A percentile compares a stretch with the other conserved stretches of the same genome.
Evolutionary conservation across 169 alveolate species (phyloP).

Genomic region (Toxoplasma gondii): DNA sequence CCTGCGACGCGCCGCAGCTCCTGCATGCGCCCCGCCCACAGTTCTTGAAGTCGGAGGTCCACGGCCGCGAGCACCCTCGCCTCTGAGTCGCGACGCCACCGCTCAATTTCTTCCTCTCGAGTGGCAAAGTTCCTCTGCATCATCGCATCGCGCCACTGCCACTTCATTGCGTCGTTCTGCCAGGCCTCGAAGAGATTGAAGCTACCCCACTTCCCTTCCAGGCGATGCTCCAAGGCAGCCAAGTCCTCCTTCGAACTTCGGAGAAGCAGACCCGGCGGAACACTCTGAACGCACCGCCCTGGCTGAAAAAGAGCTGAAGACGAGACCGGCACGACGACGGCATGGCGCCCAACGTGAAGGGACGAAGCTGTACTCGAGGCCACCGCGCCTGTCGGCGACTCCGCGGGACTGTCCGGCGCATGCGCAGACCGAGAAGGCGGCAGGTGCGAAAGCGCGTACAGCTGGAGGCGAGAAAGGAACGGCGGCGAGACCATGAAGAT

Average conservation of each 20-base stretch:
- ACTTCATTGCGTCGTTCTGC: slow-evolving; percentile 62
- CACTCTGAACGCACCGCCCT: slow-evolving; percentile 30
- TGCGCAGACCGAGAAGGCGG: neutral
- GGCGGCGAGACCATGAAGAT: slow-evolving; percentile 37
- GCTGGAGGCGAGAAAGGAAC: slow-evolving; percentile 43
- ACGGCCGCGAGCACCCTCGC: slow-evolving; percentile 42
- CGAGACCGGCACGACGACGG: slow-evolving; percentile 25
- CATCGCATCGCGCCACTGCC: slow-evolving; percentile 69
- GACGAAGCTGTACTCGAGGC: neutral
- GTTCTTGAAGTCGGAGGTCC: slow-evolving; percentile 52
- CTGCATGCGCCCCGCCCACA: slow-evolving; percentile 63
- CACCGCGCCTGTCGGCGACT: neutral
- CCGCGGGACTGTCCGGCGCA: neutral
- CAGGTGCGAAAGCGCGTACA: slow-evolving; percentile 40
- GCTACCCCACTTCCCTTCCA: slow-evolving; percentile 67
- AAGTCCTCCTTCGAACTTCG: slow-evolving; percentile 44
- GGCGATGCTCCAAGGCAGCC: slow-evolving; percentile 33
- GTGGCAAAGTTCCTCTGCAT: slow-evolving; percentile 32
- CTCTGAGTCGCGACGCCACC: slow-evolving; percentile 2
- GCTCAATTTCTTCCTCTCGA: neutral
- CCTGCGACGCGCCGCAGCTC: slow-evolving; percentile 19
- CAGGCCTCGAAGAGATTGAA: slow-evolving; percentile 56
- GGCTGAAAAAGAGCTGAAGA: slow-evolving; percentile 29
- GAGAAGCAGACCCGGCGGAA: slow-evolving; percentile 58
- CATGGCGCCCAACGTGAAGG: neutral